These are phyloP conservation scores for Alternaria viburni DNA, from an alignment of 2,329 filamentous ascomycete genomes.

Conservation along the genomic window DNA sequence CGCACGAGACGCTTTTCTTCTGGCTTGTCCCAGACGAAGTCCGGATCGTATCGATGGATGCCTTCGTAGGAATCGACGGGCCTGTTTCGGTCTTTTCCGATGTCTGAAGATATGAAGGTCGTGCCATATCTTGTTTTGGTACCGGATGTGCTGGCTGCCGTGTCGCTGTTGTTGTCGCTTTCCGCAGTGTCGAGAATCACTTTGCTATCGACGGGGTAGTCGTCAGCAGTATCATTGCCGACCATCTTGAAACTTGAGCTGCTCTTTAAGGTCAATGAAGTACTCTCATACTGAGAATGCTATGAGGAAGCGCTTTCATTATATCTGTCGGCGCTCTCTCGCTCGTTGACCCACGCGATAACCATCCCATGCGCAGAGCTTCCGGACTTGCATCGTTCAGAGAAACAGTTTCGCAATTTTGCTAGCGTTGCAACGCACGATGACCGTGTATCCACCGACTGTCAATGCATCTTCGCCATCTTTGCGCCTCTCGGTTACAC, in stretches of 20 bases:
- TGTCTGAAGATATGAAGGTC: conserved; percentile 46
- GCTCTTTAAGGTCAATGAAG: neutral
- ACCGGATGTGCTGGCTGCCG: conserved; percentile 12
- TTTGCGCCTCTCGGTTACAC: neutral
- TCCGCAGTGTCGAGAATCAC: conserved; percentile 21
- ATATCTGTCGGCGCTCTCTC: conserved; percentile 3
- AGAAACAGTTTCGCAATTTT: neutral
- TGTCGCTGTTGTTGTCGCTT: conserved; percentile 28
- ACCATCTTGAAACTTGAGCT: conserved; percentile 10
- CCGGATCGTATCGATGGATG: conserved; percentile 64
- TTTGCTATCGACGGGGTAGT: conserved; percentile 25
- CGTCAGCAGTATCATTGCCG: neutral
- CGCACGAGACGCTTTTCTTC: conserved; percentile 64
- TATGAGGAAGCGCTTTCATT: conserved; percentile 1
- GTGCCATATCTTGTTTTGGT: conserved; percentile 26
- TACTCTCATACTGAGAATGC: conserved; percentile 2
- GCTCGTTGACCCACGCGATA: neutral
- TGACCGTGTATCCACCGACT: neutral
- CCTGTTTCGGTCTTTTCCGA: conserved; percentile 51
- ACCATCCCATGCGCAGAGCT: neutral
- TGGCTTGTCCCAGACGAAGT: conserved; percentile 61
- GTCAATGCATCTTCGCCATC: neutral
- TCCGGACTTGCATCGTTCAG: neutral
- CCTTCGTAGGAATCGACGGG: conserved; percentile 66
- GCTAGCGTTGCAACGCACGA: neutral